phyloP scores from a whole-genome alignment of 2,329 filamentous ascomycete species.

The Fusarium metavorans region DNA sequence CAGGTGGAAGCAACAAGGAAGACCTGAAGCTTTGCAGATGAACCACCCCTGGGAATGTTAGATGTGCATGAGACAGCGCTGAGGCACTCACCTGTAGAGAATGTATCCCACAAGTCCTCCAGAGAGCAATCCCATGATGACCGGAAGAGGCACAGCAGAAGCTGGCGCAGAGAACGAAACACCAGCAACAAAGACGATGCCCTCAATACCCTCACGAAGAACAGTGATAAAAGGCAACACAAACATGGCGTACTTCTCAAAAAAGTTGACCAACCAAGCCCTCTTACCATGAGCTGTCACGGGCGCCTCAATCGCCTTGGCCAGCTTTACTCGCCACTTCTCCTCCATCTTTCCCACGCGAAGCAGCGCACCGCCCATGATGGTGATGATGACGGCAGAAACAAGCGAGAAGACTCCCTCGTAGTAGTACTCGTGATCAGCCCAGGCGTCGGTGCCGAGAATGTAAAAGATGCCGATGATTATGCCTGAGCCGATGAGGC shows the following conservation, averaged over 20 bases:
- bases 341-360: conserved; percentile 86
- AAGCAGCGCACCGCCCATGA: conserved; percentile 84
- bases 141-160: conserved; percentile 80
- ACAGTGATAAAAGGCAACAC: conserved; percentile 88
- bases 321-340: conserved; percentile 87
- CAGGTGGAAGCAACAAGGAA: conserved; percentile 88
- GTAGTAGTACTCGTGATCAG: conserved; percentile 79
- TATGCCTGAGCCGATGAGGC: conserved; percentile 72
- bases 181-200: conserved; percentile 88
- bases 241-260: conserved; percentile 89
- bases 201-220: conserved; percentile 86
- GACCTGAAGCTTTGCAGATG: conserved; percentile 66
- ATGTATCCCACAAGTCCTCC: conserved; percentile 77
- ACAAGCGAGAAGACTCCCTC: conserved; percentile 84
- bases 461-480: conserved; percentile 80
- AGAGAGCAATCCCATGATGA: conserved; percentile 76
- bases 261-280: conserved; percentile 69
- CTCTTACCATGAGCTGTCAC: conserved; percentile 57
- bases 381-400: conserved; percentile 83
- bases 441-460: conserved; percentile 76
- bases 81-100: conserved; percentile 75
- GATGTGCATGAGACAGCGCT: not conserved
- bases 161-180: conserved; percentile 83
- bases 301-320: conserved; percentile 72
- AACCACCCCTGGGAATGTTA: conserved; percentile 53